These are phyloP conservation scores for Lindgomyces ingoldianus DNA, from an alignment of 495 filamentous ascomycete genomes.

Conservation along the genomic window DNA sequence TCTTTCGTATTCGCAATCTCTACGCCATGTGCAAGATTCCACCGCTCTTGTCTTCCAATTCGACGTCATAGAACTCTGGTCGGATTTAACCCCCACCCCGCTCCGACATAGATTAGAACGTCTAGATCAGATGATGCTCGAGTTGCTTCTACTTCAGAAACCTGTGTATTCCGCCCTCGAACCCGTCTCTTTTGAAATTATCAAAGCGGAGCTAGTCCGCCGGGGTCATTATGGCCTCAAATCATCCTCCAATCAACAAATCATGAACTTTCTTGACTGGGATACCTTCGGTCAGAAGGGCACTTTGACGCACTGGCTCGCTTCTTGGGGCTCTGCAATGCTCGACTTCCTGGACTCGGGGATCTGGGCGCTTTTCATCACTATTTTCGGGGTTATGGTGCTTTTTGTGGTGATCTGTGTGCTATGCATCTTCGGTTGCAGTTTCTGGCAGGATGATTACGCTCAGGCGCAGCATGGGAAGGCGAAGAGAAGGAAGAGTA, in stretches of 20 bases:
- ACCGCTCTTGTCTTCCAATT: conserved; percentile 19
- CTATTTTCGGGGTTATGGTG: conserved; percentile 13
- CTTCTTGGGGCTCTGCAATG: neutral
- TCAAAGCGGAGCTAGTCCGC: conserved; percentile 3
- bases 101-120: neutral
- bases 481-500: neutral
- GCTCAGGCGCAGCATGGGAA: conserved; percentile 23
- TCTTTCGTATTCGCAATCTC: conserved; percentile 10
- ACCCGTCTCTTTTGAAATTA: conserved; percentile 13
- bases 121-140: conserved; percentile 14
- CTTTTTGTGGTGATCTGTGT: conserved; percentile 25
- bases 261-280: conserved; percentile 19
- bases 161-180: conserved; percentile 18
- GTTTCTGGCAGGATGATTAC: conserved; percentile 21
- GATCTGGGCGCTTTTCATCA: conserved; percentile 12
- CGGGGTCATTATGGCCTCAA: neutral
- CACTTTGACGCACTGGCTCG: conserved; percentile 3
- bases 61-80: conserved; percentile 18
- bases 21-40: neutral
- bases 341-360: conserved; percentile 12
- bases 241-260: neutral
- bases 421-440: conserved; percentile 23
- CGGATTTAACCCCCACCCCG: neutral
- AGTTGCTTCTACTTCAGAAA: conserved; percentile 15
- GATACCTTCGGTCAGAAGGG: conserved; percentile 17